phyloP scores from a whole-genome alignment of 306 rosid species.

The Cajanus cajan region DNA sequence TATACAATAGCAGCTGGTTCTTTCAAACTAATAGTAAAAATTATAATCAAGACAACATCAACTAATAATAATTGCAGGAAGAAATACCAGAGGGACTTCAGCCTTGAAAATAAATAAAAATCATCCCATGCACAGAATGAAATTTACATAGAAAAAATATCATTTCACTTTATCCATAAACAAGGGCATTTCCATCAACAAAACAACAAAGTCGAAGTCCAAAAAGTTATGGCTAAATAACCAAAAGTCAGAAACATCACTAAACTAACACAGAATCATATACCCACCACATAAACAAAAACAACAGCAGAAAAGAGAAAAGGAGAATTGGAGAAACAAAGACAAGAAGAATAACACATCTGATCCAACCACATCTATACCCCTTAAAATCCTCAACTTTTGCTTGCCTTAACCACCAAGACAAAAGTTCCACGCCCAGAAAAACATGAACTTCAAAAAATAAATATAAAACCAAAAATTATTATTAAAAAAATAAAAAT shows the following conservation, averaged over 20 bases:
- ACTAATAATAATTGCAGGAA: neutral
- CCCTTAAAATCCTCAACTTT: conserved; percentile 1
- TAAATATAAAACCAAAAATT: too few relatives aligned
- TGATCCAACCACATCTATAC: neutral
- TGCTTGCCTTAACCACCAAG: neutral
- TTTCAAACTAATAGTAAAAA: neutral
- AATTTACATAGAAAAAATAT: neutral
- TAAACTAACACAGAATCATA: conserved; percentile 15
- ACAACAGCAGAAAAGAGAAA: neutral
- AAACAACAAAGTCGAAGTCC: neutral
- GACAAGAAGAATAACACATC: conserved; percentile 6
- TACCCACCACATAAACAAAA: conserved; percentile 22
- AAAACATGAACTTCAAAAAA: neutral
- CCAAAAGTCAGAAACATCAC: conserved; percentile 7
- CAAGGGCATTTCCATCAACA: neutral
- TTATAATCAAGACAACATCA: conserved; percentile 9
- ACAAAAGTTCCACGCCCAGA: neutral
- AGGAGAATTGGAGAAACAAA: neutral
- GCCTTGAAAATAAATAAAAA: conserved; percentile 3
- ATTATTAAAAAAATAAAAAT: neutral
- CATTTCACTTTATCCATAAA: neutral
- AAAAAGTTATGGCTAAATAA: neutral
- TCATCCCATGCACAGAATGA: neutral
- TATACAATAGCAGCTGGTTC: neutral
- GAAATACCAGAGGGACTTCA: conserved; percentile 7